phyloP scores from a whole-genome alignment of 2,329 filamentous ascomycete genomes.

The Aspergillus terreus region DNA sequence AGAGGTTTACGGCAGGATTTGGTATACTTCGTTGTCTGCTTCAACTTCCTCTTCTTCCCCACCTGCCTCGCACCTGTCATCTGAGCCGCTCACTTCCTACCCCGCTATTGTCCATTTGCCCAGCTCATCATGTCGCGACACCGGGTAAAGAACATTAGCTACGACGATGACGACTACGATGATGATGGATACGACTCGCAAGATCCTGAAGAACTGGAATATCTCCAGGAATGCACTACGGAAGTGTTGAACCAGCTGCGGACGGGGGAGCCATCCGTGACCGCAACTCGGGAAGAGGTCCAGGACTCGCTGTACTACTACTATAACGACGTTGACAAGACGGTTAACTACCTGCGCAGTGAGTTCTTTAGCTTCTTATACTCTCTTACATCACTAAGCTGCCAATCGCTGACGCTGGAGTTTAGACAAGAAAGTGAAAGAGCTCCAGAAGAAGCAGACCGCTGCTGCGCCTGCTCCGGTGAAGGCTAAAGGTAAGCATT shows the following conservation, averaged over 20 bases:
- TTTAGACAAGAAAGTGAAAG: conserved; percentile 35
- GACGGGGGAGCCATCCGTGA: conserved; percentile 54
- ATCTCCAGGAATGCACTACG: conserved; percentile 63
- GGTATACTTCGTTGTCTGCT: background rate
- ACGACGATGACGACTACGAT: conserved; percentile 41
- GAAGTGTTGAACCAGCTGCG: conserved; percentile 66
- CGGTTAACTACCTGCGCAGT: conserved; percentile 74
- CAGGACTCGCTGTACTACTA: conserved; percentile 93
- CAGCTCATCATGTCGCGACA: conserved; percentile 40
- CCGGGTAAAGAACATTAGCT: conserved; percentile 42
- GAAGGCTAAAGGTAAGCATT: conserved; percentile 24
- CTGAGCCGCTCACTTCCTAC: conserved; percentile 1
- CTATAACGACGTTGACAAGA: conserved; percentile 87
- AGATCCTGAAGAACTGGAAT: conserved; percentile 46
- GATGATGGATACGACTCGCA: conserved; percentile 40
- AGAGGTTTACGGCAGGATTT: no score
- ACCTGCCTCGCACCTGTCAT: background rate
- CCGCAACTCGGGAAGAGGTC: conserved; percentile 67
- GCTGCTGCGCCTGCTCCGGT: conserved; percentile 13
- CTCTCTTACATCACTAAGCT: no score
- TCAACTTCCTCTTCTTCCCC: background rate
- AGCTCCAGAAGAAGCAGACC: conserved; percentile 30
- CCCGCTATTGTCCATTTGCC: conserved; percentile 4
- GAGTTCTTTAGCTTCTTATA: conserved; percentile 28
- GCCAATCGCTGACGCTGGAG: background rate